Evolutionary conservation across 2,329 filamentous ascomycete species (phyloP).

Genomic region (Aspergillus sp.): DNA sequence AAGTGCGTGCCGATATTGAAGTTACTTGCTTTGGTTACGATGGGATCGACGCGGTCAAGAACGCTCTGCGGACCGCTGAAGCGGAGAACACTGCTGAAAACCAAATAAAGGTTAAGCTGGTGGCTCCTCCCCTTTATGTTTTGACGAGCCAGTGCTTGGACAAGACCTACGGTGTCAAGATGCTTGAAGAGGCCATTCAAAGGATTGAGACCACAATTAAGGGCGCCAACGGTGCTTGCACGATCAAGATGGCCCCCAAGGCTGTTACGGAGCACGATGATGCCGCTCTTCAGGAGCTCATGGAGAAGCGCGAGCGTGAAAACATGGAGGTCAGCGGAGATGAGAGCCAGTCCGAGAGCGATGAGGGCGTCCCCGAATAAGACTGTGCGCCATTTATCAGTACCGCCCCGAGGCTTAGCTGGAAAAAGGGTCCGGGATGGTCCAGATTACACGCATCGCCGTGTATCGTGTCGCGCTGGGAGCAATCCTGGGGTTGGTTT

Average conservation of each 20-base stretch:
- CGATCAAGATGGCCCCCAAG: slow-evolving; percentile 98
- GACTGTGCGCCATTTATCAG: slow-evolving; percentile 1
- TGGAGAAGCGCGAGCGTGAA: slow-evolving; percentile 98
- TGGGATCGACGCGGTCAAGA: slow-evolving; percentile 97
- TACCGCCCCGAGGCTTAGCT: neutral
- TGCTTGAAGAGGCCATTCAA: slow-evolving; percentile 84
- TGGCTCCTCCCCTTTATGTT: slow-evolving; percentile 96
- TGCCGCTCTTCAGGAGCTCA: slow-evolving; percentile 91
- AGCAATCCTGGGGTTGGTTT: neutral
- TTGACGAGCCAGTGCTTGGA: slow-evolving; percentile 94
- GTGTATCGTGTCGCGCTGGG: slow-evolving; percentile 1
- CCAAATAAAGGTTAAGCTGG: slow-evolving; percentile 96
- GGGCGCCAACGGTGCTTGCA: slow-evolving; percentile 72
- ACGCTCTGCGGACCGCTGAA: slow-evolving; percentile 85
- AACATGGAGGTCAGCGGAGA: slow-evolving; percentile 98
- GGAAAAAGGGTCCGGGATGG: neutral
- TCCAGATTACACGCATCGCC: neutral
- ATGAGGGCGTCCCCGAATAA: slow-evolving; percentile 72
- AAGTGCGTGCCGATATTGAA: slow-evolving; percentile 96
- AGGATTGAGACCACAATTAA: slow-evolving; percentile 82
- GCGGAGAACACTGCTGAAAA: slow-evolving; percentile 87
- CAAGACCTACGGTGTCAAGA: slow-evolving; percentile 80
- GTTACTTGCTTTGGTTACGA: slow-evolving; percentile 95
- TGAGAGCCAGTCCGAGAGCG: slow-evolving; percentile 92
- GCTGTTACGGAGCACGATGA: slow-evolving; percentile 98